A percentile compares a stretch with the other conserved stretches of the same genome.
These are phyloP conservation scores for Eutrema salsugineum DNA, from an alignment of 441 rosid species.

Conservation along the genomic window DNA sequence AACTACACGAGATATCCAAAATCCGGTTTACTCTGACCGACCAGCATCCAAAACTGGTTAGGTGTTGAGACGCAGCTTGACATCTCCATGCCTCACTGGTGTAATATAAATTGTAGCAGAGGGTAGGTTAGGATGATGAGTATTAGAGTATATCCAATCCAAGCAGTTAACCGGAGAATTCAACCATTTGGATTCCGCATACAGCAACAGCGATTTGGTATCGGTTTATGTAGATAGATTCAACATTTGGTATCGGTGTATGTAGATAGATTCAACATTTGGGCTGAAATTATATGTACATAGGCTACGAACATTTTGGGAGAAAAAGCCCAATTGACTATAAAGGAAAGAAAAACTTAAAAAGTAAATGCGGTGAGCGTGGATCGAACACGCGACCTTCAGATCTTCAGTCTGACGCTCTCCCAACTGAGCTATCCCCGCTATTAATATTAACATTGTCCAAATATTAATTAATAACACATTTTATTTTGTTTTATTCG, in stretches of 20 bases:
- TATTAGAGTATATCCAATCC: not conserved
- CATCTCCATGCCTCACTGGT: not conserved
- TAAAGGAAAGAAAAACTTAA: no score
- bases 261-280: no score
- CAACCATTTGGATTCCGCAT: slow-evolving; percentile 90
- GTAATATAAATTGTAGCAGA: not conserved
- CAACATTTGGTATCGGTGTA: not conserved
- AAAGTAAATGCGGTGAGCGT: slow-evolving; percentile 81
- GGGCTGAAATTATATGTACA: no score
- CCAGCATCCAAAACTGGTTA: slow-evolving; percentile 7
- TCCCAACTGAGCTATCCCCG: slow-evolving; percentile 41
- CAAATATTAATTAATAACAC: no score
- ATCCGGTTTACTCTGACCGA: slow-evolving; percentile 19
- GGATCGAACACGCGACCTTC: slow-evolving; percentile 73
- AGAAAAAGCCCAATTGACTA: no score
- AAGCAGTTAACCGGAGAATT: slow-evolving; percentile 37
- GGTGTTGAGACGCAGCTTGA: not conserved
- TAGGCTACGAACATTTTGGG: no score
- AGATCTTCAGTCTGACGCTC: slow-evolving; percentile 42
- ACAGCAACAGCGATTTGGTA: slow-evolving; percentile 89
- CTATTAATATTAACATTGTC: no score
- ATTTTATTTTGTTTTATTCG: not conserved
- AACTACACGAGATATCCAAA: not conserved
- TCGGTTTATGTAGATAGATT: slow-evolving; percentile 43
- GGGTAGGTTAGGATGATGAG: not conserved